Evolutionary conservation across 163 green algal species (phyloP).

Genomic region (Chloromonas sp.): DNA sequence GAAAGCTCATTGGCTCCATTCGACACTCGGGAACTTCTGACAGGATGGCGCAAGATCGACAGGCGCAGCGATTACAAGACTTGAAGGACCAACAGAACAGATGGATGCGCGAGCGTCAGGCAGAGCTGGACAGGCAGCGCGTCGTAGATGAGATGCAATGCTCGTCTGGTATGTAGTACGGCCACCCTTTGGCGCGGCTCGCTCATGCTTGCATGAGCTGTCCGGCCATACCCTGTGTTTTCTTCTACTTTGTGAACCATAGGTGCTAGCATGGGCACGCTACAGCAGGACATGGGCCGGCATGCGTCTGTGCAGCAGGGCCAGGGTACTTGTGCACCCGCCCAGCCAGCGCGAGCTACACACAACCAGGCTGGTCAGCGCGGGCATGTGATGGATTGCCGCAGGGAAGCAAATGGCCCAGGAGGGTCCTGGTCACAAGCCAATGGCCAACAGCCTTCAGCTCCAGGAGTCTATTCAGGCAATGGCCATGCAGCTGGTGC

Average conservation of each 20-base stretch:
- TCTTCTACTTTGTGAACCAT: background rate
- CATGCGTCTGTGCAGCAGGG: too few relatives aligned
- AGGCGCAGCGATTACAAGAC: background rate
- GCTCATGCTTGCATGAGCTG: background rate
- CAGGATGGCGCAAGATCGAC: background rate
- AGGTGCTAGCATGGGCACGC: background rate
- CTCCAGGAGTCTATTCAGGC: too few relatives aligned
- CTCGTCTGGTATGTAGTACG: background rate
- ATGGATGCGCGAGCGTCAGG: slow-evolving; percentile 36
- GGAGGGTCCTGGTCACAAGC: too few relatives aligned
- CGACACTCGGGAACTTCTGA: too few relatives aligned
- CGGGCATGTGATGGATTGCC: too few relatives aligned
- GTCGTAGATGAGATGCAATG: slow-evolving; percentile 28
- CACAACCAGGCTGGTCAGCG: too few relatives aligned
- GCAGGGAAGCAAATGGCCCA: too few relatives aligned
- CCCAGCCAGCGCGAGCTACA: too few relatives aligned
- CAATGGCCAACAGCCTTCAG: too few relatives aligned
- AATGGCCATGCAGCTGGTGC: too few relatives aligned
- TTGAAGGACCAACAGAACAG: slow-evolving; percentile 17
- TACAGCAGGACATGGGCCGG: background rate
- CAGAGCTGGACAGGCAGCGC: slow-evolving; percentile 24
- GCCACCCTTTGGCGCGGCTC: background rate
- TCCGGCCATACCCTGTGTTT: background rate
- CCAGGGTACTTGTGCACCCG: too few relatives aligned
- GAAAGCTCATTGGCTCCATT: too few relatives aligned